Conservation (phyloP, 768 basidiomycete genomes). For the Macrocybe gigantea region DNA sequence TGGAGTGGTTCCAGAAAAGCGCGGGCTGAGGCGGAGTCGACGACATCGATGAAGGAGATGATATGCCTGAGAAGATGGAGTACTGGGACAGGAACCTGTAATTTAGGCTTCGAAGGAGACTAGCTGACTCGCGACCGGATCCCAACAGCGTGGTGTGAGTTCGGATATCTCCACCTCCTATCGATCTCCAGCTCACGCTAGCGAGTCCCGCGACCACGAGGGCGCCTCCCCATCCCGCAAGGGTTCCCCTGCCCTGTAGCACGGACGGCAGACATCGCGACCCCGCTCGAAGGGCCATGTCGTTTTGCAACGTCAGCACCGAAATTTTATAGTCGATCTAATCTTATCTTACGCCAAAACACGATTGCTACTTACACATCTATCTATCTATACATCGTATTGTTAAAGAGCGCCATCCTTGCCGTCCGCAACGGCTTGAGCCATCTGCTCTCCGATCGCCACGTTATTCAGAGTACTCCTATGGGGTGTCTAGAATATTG, state of each 20-base stretch:
- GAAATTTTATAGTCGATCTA: slow-evolving; percentile 14
- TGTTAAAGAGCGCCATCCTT: no score
- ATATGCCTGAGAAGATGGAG: slow-evolving; percentile 22
- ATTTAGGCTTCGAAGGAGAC: slow-evolving; percentile 12
- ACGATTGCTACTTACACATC: no score
- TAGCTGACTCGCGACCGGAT: slow-evolving; percentile 1
- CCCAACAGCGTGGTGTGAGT: slow-evolving; percentile 18
- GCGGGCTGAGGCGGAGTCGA: slow-evolving; percentile 62
- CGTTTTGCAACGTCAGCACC: slow-evolving; percentile 1
- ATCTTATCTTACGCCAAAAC: slow-evolving; percentile 19
- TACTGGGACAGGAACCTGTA: slow-evolving; percentile 22
- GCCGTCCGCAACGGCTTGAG: no score
- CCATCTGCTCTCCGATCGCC: no score
- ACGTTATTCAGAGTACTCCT: no score
- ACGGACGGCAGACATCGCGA: slow-evolving; percentile 18
- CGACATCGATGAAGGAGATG: slow-evolving; percentile 32
- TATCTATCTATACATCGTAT: no score
- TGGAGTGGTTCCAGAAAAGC: slow-evolving; percentile 60
- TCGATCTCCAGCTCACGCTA: slow-evolving; percentile 23
- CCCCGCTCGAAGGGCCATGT: slow-evolving; percentile 25
- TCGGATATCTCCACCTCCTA: slow-evolving; percentile 38
- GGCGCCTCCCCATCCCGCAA: slow-evolving; percentile 32
- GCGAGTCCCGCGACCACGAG: slow-evolving; percentile 25
- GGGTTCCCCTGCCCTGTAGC: slow-evolving; percentile 13
- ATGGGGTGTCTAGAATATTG: no score